Base-by-base conservation (phyloP, 345 rosid genomes). In the Lepidium didymum region DNA sequence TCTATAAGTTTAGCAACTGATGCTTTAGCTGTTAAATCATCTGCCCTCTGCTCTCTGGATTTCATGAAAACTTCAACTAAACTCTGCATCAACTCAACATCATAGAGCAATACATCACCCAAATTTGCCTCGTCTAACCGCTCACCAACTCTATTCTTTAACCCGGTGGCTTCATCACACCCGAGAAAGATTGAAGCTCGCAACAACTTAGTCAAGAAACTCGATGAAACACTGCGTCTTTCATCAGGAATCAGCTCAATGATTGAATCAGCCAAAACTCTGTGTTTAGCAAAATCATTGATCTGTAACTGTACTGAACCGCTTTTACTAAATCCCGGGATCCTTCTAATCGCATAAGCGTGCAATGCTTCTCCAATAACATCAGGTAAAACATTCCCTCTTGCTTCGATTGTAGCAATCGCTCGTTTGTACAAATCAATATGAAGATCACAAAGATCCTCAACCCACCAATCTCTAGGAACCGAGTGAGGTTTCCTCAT, bases 391-490 rank as follows among this genome's bases (percentile, higher is more conserved):
- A 84, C 82, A 45, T 67, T 75, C 29, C 83, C 85, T 56, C 78
- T 84, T 4, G 83, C 65, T 72, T 77, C 69, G 23, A 86, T 81
- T 6, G 87, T 83, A 15, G 73, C 23, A 6, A 88, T 81, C 12
- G 75, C 84, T 53, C 79, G 78, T 59, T 77, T 88, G 66, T 84
- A 88, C 75, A 88, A 55, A 59, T 81, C 86, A 7, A 88, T 79
- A 62, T 86, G 87, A 51, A 88, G 85, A 55, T 86, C 95, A 43
- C 86, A 81, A n/a, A 88, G 81, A 74, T 88, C 95, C 80, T 88
- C 91, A 1, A 88, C 89, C 95, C 95, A 88, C 95, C 95, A 88
- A 25, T 88, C 95, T 64, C 77, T 83, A 10, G 95, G 95, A 71
- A 88, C 95, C 1, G 66, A 64, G 40, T 61, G 91, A 1, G 79